Base-by-base conservation (phyloP, 441 rosid genomes). In the Flueggea neowawraea region DNA sequence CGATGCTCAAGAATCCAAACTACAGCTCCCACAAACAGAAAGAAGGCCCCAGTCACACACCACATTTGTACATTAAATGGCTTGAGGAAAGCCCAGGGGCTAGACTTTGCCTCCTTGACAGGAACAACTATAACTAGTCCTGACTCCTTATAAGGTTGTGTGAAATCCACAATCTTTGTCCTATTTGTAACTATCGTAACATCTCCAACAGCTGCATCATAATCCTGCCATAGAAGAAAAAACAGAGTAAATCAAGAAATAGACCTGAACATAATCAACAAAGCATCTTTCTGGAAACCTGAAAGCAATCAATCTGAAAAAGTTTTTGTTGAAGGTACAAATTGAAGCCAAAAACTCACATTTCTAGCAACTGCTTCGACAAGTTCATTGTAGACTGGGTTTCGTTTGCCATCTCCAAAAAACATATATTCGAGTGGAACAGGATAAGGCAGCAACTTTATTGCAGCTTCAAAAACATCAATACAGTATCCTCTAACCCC, bases 1-100 rank as follows among this genome's bases (percentile, higher is more conserved):
- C 97, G 87, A 57, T 94, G 99, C 73, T 94, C 97, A 14, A 94
- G 96, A 78, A 94, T 84, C 99, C 99, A 94, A 64, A 94, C 90
- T 32, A 91, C 94, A 50, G 85, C 87, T 70, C 99, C 99, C 59
- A 94, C 95, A 3, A 76, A 79, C 65, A 90, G 91, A 71, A 94
- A 94, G 75, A 87, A 81, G 54, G 68, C 84, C n/a, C 77, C 96
- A 0, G 97, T 94, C 67, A 94, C 95, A 11, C 73, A 78, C 97
- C 99, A 94, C 99, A 94, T 94, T 60, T 78, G 78, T 36, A 75
- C 1, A 1, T 95, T 77, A 73, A 94, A 94, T 61, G 99, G 99
- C 74, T 86, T 82, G 63, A 90, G 89, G 81, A 94, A 94, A 31
- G 99, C 90, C 99, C 99, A 94, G 10, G 97, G 86, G 73, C 85